Evolutionary conservation across 2,329 filamentous ascomycete species (phyloP).

Genomic region (Diplodia intermedia): DNA sequence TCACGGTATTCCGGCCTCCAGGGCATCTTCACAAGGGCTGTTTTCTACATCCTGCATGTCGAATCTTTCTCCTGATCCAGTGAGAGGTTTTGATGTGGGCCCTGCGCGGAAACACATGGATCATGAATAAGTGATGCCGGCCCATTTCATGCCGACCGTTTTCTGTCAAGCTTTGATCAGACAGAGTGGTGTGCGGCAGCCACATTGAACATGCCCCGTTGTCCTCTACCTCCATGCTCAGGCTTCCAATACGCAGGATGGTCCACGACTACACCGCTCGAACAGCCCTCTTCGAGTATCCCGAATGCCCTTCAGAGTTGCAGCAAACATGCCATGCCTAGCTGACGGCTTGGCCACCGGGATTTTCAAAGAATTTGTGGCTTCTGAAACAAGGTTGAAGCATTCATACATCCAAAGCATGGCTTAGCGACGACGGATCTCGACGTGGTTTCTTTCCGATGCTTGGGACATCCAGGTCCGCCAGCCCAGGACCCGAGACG

Average conservation of each 20-base stretch:
- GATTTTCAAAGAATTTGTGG: too few relatives aligned
- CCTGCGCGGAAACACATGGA: constrained; percentile 4
- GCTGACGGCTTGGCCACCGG: too few relatives aligned
- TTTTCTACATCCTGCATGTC: neutral
- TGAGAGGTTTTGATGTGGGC: constrained; percentile 1
- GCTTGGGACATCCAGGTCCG: constrained; percentile 4
- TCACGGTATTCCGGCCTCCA: neutral
- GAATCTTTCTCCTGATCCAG: neutral
- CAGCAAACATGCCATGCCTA: too few relatives aligned
- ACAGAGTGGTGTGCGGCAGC: neutral
- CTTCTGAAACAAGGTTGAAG: too few relatives aligned
- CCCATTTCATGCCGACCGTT: constrained; percentile 3
- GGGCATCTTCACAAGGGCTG: neutral
- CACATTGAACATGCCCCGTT: neutral
- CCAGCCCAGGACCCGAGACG: neutral
- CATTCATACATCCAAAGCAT: too few relatives aligned
- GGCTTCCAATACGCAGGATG: too few relatives aligned
- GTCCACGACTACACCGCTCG: too few relatives aligned
- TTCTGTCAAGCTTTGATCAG: constrained; percentile 23
- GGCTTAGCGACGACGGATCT: neutral
- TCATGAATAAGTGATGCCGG: constrained; percentile 14
- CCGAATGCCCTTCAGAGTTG: too few relatives aligned
- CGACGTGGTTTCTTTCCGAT: neutral
- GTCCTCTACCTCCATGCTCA: neutral
- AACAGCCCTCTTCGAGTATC: too few relatives aligned